phyloP scores from a whole-genome alignment of 768 basidiomycete genomes.

The Rhizopogon salebrosus region DNA sequence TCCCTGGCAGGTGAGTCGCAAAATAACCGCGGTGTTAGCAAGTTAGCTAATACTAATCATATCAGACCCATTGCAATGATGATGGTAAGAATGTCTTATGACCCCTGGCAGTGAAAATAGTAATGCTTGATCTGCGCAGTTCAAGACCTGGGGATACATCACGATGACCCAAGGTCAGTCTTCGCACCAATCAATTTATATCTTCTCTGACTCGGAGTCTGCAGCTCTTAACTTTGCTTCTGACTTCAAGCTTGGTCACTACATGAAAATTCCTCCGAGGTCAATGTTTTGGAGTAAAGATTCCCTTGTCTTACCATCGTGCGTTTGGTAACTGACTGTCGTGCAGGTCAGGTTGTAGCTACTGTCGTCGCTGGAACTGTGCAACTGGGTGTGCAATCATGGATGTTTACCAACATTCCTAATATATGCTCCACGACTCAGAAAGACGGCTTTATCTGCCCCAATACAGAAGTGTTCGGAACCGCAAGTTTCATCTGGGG shows the following conservation, averaged over 20 bases:
- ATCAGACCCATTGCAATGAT: slow-evolving; percentile 64
- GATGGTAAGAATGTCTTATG: slow-evolving; percentile 34
- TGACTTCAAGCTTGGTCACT: slow-evolving; percentile 27
- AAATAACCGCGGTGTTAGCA: neutral
- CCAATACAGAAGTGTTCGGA: slow-evolving; percentile 66
- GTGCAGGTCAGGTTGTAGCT: slow-evolving; percentile 33
- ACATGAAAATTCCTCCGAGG: slow-evolving; percentile 29
- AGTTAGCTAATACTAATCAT: neutral
- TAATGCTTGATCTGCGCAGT: slow-evolving; percentile 25
- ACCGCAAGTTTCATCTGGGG: slow-evolving; percentile 81
- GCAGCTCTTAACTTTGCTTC: slow-evolving; percentile 29
- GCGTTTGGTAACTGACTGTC: neutral
- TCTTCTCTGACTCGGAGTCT: slow-evolving; percentile 50
- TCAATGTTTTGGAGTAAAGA: slow-evolving; percentile 21
- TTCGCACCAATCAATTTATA: slow-evolving; percentile 28
- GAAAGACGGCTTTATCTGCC: slow-evolving; percentile 65
- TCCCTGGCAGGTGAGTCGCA: slow-evolving; percentile 37
- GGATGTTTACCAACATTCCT: slow-evolving; percentile 40
- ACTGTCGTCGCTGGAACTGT: slow-evolving; percentile 36
- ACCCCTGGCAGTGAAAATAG: slow-evolving; percentile 1
- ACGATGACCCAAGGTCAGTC: slow-evolving; percentile 51
- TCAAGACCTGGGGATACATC: slow-evolving; percentile 67
- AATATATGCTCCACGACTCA: slow-evolving; percentile 42
- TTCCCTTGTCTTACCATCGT: neutral
- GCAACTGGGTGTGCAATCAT: slow-evolving; percentile 38